Conservation (phyloP, 129 eudicot species). For the Artemisia argyi region DNA sequence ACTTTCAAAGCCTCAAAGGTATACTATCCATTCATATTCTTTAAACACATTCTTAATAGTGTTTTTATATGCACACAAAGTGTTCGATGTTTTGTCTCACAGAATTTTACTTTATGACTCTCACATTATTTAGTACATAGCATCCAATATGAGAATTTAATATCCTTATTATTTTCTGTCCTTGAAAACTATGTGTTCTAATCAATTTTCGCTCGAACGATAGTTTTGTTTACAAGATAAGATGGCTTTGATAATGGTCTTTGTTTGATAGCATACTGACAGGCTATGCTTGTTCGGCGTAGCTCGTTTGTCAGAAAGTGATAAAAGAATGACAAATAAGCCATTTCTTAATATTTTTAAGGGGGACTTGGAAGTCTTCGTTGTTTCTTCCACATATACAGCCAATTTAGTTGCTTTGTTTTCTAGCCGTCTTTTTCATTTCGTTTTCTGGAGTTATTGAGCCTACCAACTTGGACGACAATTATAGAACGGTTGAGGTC, state of each 20-base stretch:
- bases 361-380: background rate
- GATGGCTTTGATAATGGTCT: too few relatives aligned
- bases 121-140: too few relatives aligned
- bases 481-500: background rate
- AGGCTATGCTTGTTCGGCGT: too few relatives aligned
- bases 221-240: too few relatives aligned
- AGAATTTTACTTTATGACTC: background rate
- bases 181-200: background rate
- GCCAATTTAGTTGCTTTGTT: slow-evolving; percentile 10
- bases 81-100: slow-evolving; percentile 22
- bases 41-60: too few relatives aligned
- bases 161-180: background rate
- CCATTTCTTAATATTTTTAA: background rate
- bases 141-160: too few relatives aligned
- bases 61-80: slow-evolving; percentile 8
- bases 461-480: slow-evolving; percentile 14
- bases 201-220: too few relatives aligned
- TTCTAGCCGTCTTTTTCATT: slow-evolving; percentile 22
- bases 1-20: too few relatives aligned
- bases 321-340: background rate
- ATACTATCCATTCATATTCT: too few relatives aligned
- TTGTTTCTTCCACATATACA: slow-evolving; percentile 13
- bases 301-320: background rate
- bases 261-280: background rate
- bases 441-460: slow-evolving; percentile 9